phyloP scores from a whole-genome alignment of 495 filamentous ascomycete genomes.

The Podospora fimiseda region DNA sequence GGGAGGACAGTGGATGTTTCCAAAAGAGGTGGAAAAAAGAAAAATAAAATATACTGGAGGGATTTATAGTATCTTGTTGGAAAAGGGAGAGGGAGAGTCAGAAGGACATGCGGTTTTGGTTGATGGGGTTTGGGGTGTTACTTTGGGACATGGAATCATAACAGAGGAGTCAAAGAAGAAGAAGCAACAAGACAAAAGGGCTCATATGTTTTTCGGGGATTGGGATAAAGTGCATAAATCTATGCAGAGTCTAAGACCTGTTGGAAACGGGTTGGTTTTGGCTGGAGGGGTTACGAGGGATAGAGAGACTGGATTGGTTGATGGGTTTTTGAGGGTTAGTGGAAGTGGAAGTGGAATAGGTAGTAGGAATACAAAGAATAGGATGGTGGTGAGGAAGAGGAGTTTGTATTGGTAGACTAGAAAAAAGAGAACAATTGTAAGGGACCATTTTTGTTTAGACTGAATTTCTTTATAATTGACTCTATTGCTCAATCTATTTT shows the following conservation, averaged over 20 bases:
- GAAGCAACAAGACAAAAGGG: constrained; percentile 25
- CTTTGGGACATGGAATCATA: constrained; percentile 38
- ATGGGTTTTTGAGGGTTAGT: constrained; percentile 28
- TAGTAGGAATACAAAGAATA: no score
- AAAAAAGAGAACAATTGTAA: no score
- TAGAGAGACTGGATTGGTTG: constrained; percentile 28
- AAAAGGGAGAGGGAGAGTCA: constrained; percentile 23
- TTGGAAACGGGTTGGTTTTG: constrained; percentile 27
- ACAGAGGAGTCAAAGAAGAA: neutral
- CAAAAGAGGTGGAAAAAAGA: constrained; percentile 15
- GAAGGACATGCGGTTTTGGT: constrained; percentile 37
- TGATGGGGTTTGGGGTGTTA: constrained; percentile 37
- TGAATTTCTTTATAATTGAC: no score
- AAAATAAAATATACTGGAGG: constrained; percentile 31
- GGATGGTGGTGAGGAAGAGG: neutral
- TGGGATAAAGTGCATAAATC: constrained; percentile 26
- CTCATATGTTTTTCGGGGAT: constrained; percentile 38
- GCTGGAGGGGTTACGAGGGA: constrained; percentile 31
- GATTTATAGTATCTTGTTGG: constrained; percentile 39
- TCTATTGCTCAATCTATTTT: no score
- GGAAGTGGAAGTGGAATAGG: neutral
- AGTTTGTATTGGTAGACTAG: neutral
- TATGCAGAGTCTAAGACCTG: constrained; percentile 20
- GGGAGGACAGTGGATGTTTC: constrained; percentile 30
- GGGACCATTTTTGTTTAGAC: no score